phyloP scores from a whole-genome alignment of 164 flowering plant species.

The Cinnamomum chago region DNA sequence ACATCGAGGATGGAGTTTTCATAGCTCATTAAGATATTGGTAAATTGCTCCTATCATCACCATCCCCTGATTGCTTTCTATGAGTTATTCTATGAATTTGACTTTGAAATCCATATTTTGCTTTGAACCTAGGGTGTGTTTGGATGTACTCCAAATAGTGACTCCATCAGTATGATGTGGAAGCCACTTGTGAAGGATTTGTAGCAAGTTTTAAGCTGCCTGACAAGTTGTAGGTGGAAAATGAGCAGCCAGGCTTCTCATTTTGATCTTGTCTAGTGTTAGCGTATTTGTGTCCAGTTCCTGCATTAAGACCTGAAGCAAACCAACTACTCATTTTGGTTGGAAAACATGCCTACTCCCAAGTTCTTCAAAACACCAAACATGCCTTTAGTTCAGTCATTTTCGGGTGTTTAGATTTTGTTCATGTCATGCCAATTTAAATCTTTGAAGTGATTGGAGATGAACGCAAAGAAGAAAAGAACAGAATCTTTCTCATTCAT shows the following conservation, averaged over 20 bases:
- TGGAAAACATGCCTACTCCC: background rate
- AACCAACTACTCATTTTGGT: background rate
- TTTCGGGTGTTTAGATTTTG: background rate
- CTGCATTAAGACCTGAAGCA: background rate
- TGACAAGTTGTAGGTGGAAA: background rate
- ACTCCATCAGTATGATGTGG: background rate
- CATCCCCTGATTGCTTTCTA: background rate
- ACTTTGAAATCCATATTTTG: background rate
- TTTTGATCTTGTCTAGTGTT: background rate
- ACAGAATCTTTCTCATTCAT: background rate
- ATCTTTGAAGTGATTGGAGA: background rate
- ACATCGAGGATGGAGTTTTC: too few species aligned
- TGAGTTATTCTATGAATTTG: background rate
- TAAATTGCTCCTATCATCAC: background rate
- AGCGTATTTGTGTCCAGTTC: background rate
- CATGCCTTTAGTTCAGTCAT: background rate
- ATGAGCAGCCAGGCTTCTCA: background rate
- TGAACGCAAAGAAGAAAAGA: background rate
- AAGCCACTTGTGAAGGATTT: background rate
- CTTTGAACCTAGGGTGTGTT: background rate
- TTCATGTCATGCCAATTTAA: background rate
- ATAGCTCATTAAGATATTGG: background rate
- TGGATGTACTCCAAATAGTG: background rate
- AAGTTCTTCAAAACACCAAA: background rate
- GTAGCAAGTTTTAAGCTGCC: background rate